phyloP scores from a whole-genome alignment of 768 basidiomycete species.

The Termitomyces sp. region DNA sequence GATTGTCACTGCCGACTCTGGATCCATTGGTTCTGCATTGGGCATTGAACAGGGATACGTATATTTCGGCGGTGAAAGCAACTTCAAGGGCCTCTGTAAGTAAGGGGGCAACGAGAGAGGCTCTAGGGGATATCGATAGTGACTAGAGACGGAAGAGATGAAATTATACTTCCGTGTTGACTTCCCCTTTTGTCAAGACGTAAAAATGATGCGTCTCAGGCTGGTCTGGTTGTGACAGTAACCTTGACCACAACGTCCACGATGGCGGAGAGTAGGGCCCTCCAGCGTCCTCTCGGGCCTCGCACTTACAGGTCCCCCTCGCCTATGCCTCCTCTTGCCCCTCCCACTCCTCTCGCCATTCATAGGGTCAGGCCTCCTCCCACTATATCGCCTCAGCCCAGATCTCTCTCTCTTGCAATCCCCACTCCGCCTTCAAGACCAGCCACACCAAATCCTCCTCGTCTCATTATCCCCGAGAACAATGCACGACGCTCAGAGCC shows the following conservation, averaged over 20 bases:
- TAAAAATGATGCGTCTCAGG: conserved; percentile 27
- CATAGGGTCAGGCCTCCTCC: conserved; percentile 21
- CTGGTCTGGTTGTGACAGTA: conserved; percentile 17
- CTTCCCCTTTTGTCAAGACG: conserved; percentile 24
- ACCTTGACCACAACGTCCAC: conserved; percentile 25
- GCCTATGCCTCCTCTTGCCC: conserved; percentile 22
- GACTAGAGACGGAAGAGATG: too few species aligned
- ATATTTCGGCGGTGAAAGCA: too few species aligned
- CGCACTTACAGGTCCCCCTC: conserved; percentile 41
- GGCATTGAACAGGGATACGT: background rate
- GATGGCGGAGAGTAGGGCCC: conserved; percentile 21
- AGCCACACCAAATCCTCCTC: conserved; percentile 26
- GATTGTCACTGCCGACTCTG: too few species aligned
- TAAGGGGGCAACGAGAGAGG: too few species aligned
- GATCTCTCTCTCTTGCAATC: conserved; percentile 28
- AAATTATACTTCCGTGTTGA: conserved; percentile 15
- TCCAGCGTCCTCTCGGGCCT: conserved; percentile 48
- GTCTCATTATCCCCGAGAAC: conserved; percentile 25
- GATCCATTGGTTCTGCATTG: background rate
- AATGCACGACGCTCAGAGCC: conserved; percentile 16
- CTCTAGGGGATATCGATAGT: too few species aligned
- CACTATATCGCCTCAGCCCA: conserved; percentile 15
- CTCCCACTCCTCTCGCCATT: conserved; percentile 26
- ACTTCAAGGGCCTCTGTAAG: too few species aligned
- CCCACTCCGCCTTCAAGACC: conserved; percentile 23